Base-by-base conservation (phyloP, 2,329 filamentous ascomycete species). In the Penicillium sp. region DNA sequence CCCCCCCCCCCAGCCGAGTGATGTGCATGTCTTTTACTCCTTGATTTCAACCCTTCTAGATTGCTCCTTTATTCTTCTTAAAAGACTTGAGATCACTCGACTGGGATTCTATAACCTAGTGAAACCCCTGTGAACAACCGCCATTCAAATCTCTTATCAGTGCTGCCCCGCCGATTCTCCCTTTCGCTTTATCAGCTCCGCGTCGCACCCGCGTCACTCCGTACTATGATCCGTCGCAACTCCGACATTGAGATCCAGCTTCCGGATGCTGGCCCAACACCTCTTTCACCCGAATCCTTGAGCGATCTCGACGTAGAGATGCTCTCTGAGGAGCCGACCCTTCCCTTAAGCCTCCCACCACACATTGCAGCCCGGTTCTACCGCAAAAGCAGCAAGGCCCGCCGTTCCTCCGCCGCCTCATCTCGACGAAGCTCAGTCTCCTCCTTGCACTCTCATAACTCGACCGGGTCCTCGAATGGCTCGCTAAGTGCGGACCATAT, bases 401-500 rank as follows among this genome's bases (percentile, higher is more conserved):
- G 82, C 54, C 86, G 84, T 71, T 84, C 85, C 29, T 87, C 86
- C 12, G 82, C 82, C 13, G 78, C 83, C 47, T 87, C 85, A 8
- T 88, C 86, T 45, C 84, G 86, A 61, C 82, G 86, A 59, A 87
- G 85, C 71, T 88, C 85, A 9, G 76, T 87, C 5, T 87, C 86
- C 23, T 88, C 86, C 2, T 78, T 83, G 27, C 84, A 86, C 67
- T 87, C 84, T 25, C 84, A 85, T 63, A 81, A 82, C 58, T 86
- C 85, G 8, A 80, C 75, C 63, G 77, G 80, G 37, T 77, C 77
- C 12, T 71, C 75, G 46, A 79, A 77, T 73, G 79, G 78, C 56
- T 72, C 77, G 25, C 78, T 79, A 48, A 81, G 84, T 64, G 82
- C 80, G 67, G 84, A 84, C 63, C 82, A 86, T 69, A 75, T 88